Evolutionary conservation across 2,329 filamentous ascomycete species (phyloP), one percentile per base, ranked within the genome.

Genomic region (Botrytis elliptica): DNA sequence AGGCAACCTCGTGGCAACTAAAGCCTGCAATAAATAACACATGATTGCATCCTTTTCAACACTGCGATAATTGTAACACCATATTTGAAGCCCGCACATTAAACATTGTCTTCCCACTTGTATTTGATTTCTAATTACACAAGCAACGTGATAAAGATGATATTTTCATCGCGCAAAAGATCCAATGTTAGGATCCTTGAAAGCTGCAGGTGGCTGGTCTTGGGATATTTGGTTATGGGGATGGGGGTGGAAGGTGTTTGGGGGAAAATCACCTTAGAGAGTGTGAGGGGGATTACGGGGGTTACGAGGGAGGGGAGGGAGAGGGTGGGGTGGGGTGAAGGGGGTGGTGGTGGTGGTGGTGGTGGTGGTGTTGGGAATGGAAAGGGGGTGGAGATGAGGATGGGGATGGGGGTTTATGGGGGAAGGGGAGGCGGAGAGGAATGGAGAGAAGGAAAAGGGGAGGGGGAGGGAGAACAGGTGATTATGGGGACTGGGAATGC

Each of bases 401-500:
- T 33, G 4, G n/a, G 22, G 49, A 65, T 33, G 4, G n/a, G 22
- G 49, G 2, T 46, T 22, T 7, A 22, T 22, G 29, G 9, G 16
- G 38, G 33, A 5, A 10, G 59, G 55, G 46, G 18, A 4, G 36
- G 12, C 33, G 49, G 46, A 20, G 49, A 66, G 42, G 18, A 40
- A 14, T 5, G 55, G 16, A 7, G 20, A n/a, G 10, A 40, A 6
- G 40, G 40, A 40, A 40, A 40, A 6, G 10, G 38, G 22, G 22
- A 46, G 2, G n/a, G 8, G 49, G 1, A 55, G 52, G 33, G 4
- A 22, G 70, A 9, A 16, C 70, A 71, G 44, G 20, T 66, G 6
- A n/a, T 71, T 42, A 46, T 71, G 72, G 36, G 71, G 63, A 40
- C 46, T 49, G 73, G 70, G 29, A 42, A 29, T 65, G 46, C n/a